Base-by-base conservation (phyloP, 2,329 filamentous ascomycete genomes). In the Diaporthe sp. region DNA sequence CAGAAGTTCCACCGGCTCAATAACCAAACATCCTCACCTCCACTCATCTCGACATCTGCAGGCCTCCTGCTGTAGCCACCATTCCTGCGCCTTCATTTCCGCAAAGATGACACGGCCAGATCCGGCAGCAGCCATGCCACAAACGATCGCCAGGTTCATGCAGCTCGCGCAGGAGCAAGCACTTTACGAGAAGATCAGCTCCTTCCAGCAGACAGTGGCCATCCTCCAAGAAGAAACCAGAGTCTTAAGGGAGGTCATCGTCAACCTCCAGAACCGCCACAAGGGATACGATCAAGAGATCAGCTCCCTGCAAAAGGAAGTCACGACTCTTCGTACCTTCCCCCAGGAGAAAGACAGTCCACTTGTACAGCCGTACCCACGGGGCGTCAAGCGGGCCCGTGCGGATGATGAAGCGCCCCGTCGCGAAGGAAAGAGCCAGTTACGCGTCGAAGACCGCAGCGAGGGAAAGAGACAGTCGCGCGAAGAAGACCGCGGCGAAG, bases 361-460 rank as follows among this genome's bases (percentile, higher is more conserved):
- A 55, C 65, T 10, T 1, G 34, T 8, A 28, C 19, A 55, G n/a
- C 49, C 22, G 9, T n/a, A 51, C 46, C 62, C 34, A 19, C 49
- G 34, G 25, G 65, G 65, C 34, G 34, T 55, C 65, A 69, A 69
- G 65, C 39, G 65, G 34, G 34, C 34, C 28, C 49, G 39, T 28
- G 31, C 37, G 15, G 65, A 34, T n/a, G 51, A 44, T 25, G 68
- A 58, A 28, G 8, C 22, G 4, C n/a, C 49, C 4, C 19, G 6
- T 22, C 44, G 8, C 44, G 39, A 72, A 31, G 31, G 31, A 31
- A 31, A 31, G 31, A 31, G 31, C 31, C 31, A 31, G 31, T 31
- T 7, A 31, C 31, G 31, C 31, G 31, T 31, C 31, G 34, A 34
- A 34, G 34, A 34, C 34, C 8, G 7, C 34, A 8, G 8, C 44